Base-by-base conservation (phyloP, 805 yeast genomes). In the Huiozyma naganishii region DNA sequence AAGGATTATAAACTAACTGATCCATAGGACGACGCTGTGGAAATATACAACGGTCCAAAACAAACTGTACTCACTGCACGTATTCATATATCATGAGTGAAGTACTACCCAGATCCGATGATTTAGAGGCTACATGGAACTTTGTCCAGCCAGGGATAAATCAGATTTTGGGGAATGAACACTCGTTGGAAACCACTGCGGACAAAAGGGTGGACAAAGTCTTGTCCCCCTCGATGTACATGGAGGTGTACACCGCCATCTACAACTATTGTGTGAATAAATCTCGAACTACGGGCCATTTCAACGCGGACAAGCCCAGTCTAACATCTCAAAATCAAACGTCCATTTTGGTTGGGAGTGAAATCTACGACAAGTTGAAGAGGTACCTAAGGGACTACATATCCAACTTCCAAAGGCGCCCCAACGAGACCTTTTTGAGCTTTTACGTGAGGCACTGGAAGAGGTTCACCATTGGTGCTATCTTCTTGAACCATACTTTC, bases 231-330 rank as follows among this genome's bases (percentile, higher is more conserved):
- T 69, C 79, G 38, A 76, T 83, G 80, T 88, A 86, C 64, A 85
- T 88, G 83, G 82, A 82, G 52, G 83, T 90, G 46, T 89, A 89
- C 65, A 86, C 96, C 1, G 90, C 94, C 5, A 82, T 90, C 49
- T 90, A 88, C 68, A 88, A 89, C 65, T 89, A 85, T 61, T 89
- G 97, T 68, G 89, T 87, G 37, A 80, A 81, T 54, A 80, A 81
- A 51, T 79, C 88, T 5, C 71, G 86, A 41, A 59, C 67, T 2
- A 52, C 65, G 6, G 66, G 65, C 5, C 66, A 61, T 37, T 61
- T 62, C 40, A 58, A 70, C 68, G 45, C 72, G 61, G 58, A 68
- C 65, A 45, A 64, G 36, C 59, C 47, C 43, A 49, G 34, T 44
- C 27, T 33, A 34, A 34, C 9, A 7, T 28, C 17, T n/a, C n/a